These are phyloP conservation scores for Backusella australiensis DNA, from an alignment of 192 early-diverging fungal genomes.

Conservation along the genomic window DNA sequence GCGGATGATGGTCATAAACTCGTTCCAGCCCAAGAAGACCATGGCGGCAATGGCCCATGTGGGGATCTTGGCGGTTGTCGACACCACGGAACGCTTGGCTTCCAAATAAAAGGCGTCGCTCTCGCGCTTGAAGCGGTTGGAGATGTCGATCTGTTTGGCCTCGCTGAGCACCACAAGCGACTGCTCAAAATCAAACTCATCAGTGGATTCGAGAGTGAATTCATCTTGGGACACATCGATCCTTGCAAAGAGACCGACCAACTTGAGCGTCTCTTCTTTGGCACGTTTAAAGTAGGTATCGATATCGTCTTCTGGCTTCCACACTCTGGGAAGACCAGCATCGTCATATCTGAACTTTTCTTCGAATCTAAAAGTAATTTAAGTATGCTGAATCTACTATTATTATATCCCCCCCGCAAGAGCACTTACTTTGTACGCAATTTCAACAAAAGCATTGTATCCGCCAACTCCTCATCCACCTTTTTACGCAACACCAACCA, in stretches of 20 bases:
- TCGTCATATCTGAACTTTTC: constrained; percentile 94
- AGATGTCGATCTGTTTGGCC: constrained; percentile 65
- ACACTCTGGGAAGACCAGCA: constrained; percentile 88
- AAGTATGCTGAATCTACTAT: no score
- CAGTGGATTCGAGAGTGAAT: constrained; percentile 35
- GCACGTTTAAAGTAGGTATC: constrained; percentile 81
- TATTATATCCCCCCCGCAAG: background rate
- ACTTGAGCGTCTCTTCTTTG: constrained; percentile 60
- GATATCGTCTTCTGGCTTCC: constrained; percentile 95
- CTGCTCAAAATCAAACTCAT: constrained; percentile 60
- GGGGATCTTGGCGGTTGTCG: constrained; percentile 84
- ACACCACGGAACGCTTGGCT: constrained; percentile 92
- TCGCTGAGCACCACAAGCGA: constrained; percentile 62
- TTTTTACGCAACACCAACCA: constrained; percentile 75
- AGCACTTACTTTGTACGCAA: constrained; percentile 52
- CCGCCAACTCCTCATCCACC: constrained; percentile 78
- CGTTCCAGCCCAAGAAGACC: constrained; percentile 93
- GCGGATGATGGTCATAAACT: constrained; percentile 79
- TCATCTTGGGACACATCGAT: constrained; percentile 56
- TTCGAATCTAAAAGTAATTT: constrained; percentile 60
- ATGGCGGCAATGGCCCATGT: constrained; percentile 80
- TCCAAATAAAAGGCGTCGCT: constrained; percentile 91
- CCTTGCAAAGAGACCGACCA: constrained; percentile 71
- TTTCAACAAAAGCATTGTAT: constrained; percentile 80
- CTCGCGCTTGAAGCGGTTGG: constrained; percentile 82